These are phyloP conservation scores for Mycena capillaripes DNA, from an alignment of 768 basidiomycete species.

Conservation along the genomic window DNA sequence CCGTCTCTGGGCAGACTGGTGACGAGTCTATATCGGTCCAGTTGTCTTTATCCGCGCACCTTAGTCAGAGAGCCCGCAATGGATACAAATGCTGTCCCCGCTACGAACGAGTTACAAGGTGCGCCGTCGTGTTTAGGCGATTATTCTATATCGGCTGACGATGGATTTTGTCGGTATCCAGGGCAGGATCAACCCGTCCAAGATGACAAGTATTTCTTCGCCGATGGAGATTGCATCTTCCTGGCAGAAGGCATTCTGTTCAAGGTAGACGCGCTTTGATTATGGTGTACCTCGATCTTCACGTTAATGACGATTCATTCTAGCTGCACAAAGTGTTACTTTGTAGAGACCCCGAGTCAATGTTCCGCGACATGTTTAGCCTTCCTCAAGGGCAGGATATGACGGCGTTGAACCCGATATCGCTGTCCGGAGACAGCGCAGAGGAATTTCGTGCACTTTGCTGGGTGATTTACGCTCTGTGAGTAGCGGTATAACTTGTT, in stretches of 20 bases:
- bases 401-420: not conserved
- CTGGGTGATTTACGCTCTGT: conserved; percentile 1
- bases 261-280: too few relatives aligned
- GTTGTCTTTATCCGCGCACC: too few relatives aligned
- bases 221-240: conserved; percentile 26
- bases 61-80: not conserved
- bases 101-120: not conserved
- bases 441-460: conserved; percentile 20
- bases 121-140: not conserved
- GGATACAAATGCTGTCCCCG: not conserved
- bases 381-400: not conserved
- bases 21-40: too few relatives aligned
- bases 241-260: conserved; percentile 5
- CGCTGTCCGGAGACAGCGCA: not conserved
- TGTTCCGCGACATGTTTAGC: conserved; percentile 14
- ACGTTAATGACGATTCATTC: too few relatives aligned
- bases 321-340: conserved; percentile 6
- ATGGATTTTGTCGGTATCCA: too few relatives aligned
- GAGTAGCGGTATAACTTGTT: too few relatives aligned
- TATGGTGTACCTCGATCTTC: too few relatives aligned
- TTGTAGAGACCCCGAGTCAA: conserved; percentile 12
- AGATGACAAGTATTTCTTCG: conserved; percentile 19
- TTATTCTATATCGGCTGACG: too few relatives aligned
- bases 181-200: not conserved
- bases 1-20: too few relatives aligned